phyloP scores from a whole-genome alignment of 2,329 filamentous ascomycete genomes.

The Nothophoma quercina region DNA sequence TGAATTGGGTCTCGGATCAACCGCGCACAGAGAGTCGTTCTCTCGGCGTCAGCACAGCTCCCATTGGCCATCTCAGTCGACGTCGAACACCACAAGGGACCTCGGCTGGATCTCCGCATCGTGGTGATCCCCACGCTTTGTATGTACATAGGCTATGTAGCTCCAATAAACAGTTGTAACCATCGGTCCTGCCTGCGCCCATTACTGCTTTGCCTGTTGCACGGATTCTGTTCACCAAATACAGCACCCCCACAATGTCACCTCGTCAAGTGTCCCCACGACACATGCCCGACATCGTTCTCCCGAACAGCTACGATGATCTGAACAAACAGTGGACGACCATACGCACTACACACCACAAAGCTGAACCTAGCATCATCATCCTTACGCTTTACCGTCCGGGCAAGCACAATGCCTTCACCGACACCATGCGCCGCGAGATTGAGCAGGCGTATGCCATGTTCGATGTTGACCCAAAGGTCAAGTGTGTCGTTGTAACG shows the following conservation, averaged over 20 bases:
- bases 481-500: slow-evolving; percentile 63
- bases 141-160: slow-evolving; percentile 14
- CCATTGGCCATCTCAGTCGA: slow-evolving; percentile 10
- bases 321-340: slow-evolving; percentile 42
- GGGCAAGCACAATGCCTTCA: slow-evolving; percentile 73
- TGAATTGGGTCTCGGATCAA: too few relatives aligned
- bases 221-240: neutral
- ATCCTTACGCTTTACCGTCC: slow-evolving; percentile 71
- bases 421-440: slow-evolving; percentile 67
- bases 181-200: too few relatives aligned
- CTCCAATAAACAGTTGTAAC: neutral
- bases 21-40: neutral
- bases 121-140: neutral
- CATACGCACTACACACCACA: slow-evolving; percentile 54
- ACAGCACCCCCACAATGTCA: slow-evolving; percentile 12
- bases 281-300: slow-evolving; percentile 32
- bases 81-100: slow-evolving; percentile 12
- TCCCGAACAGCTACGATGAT: slow-evolving; percentile 51
- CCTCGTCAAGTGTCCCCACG: slow-evolving; percentile 20
- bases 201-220: neutral
- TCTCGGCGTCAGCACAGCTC: slow-evolving; percentile 7
- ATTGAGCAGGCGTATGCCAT: slow-evolving; percentile 62
- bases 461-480: slow-evolving; percentile 63
- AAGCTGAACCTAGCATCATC: slow-evolving; percentile 61
- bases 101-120: slow-evolving; percentile 17